These are phyloP conservation scores for Dendrobium huoshanense DNA, from an alignment of 106 monocot species.

Conservation along the genomic window DNA sequence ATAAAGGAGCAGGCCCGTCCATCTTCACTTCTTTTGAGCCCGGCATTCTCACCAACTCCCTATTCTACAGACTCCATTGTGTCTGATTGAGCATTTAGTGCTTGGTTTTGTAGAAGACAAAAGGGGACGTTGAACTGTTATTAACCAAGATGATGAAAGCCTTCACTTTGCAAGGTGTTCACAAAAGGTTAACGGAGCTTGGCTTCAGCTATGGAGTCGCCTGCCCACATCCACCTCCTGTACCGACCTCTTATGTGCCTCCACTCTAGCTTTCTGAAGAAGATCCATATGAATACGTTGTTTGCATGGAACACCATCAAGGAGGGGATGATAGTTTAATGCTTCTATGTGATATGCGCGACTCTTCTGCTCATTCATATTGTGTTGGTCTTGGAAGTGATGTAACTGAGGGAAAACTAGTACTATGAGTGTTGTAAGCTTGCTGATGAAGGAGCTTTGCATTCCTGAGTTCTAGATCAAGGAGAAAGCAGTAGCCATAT, in stretches of 20 bases:
- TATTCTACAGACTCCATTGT: no score
- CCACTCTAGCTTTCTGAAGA: conserved; percentile 69
- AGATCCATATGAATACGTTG: conserved; percentile 79
- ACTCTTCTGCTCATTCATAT: conserved; percentile 81
- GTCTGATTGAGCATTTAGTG: no score
- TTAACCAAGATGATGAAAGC: no score
- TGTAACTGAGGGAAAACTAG: conserved; percentile 84
- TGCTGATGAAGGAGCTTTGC: conserved; percentile 23
- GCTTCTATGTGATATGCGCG: conserved; percentile 80
- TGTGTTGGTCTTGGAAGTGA: conserved; percentile 78
- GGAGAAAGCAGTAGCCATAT: conserved; percentile 2
- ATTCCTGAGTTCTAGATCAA: conserved; percentile 17
- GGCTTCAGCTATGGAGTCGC: no score
- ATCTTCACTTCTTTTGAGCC: no score
- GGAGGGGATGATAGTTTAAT: conserved; percentile 75
- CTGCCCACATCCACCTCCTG: no score
- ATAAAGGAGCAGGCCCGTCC: no score
- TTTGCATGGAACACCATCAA: conserved; percentile 78
- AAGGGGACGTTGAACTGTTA: no score
- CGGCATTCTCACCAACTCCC: no score
- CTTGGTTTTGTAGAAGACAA: no score
- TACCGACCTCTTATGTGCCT: neutral
- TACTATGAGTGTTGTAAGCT: conserved; percentile 63
- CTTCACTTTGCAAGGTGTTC: no score
- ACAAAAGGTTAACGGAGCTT: no score